Conservation (phyloP, 2,329 filamentous ascomycete species). For the Fusarium sp. region DNA sequence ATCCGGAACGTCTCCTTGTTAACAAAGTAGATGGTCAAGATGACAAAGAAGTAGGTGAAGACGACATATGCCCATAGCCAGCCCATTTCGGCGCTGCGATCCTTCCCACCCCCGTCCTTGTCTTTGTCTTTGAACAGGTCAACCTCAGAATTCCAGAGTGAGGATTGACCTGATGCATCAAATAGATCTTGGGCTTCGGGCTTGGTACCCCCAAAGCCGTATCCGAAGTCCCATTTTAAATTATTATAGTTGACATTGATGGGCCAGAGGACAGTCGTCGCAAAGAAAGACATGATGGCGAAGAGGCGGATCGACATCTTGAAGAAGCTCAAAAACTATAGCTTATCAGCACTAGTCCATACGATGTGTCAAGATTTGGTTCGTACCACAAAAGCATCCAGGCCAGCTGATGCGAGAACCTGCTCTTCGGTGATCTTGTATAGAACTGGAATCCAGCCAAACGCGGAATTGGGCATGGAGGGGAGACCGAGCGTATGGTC, state of each 20-base stretch:
- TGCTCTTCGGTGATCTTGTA: constrained; percentile 90
- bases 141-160: constrained; percentile 23
- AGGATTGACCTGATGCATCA: constrained; percentile 20
- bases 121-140: constrained; percentile 45
- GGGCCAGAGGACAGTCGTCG: constrained; percentile 82
- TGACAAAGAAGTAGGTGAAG: constrained; percentile 95
- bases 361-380: not conserved
- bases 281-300: constrained; percentile 81
- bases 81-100: constrained; percentile 46
- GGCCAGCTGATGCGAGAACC: constrained; percentile 86
- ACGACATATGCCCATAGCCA: constrained; percentile 93
- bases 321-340: constrained; percentile 87
- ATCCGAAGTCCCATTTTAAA: not conserved
- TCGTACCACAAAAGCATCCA: constrained; percentile 91
- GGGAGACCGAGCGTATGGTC: constrained; percentile 72
- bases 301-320: constrained; percentile 93
- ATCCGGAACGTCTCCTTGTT: constrained; percentile 85
- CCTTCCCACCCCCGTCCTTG: constrained; percentile 48
- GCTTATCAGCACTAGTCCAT: constrained; percentile 21
- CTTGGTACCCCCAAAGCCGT: not conserved
- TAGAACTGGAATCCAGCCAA: constrained; percentile 92
- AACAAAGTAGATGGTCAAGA: constrained; percentile 83
- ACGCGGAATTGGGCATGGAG: constrained; percentile 81
- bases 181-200: not conserved
- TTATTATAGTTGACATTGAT: constrained; percentile 76